Base-by-base conservation (phyloP, 179 eudicot species). In the Nepenthes alata region DNA sequence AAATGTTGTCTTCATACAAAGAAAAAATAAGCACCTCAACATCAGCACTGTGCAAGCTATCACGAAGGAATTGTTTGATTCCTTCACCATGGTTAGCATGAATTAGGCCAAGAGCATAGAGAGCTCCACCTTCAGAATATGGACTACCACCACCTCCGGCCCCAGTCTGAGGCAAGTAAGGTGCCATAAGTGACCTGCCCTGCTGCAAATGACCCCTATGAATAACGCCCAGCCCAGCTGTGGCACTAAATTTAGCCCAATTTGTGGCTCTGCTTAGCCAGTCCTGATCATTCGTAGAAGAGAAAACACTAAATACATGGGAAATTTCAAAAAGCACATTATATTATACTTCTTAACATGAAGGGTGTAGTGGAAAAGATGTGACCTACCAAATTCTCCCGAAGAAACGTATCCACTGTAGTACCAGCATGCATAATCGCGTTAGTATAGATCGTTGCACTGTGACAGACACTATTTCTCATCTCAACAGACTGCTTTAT, bases 351-450 rank as follows among this genome's bases (percentile, higher is more conserved):
- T 50, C 11, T 13, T 11, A 1, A 11, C 13, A 10, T 11, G 0
- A 13, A 11, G 41, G 53, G 47, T 48, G 52, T 2, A 34, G 35
- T 55, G 6, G 11, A 36, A 2, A n/a, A 67, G 37, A n/a, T 34
- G 13, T 41, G 16, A 38, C 15, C 61, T 76, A 93, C 98, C 89
- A 93, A 73, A 83, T 93, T 89, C 63, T 89, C 98, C 71, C 97
- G 79, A 10, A 93, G 81, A 78, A 93, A 93, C 63, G 97, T 89
- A 75, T 87, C 98, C 61, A 89, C 93, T 15, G 98, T 93, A 49
- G 98, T 93, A 69, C 98, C 98, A 77, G 97, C 98, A 75, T 89
- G 98, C 98, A 89, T 93, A 74, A 93, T 79, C 34, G 98, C 97
- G 83, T 93, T 93, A n/a, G 98, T 87, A 80, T 85, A 82, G 55